Conservation (phyloP, 1,284 basidiomycete genomes). For the Coniophora puteana region DNA sequence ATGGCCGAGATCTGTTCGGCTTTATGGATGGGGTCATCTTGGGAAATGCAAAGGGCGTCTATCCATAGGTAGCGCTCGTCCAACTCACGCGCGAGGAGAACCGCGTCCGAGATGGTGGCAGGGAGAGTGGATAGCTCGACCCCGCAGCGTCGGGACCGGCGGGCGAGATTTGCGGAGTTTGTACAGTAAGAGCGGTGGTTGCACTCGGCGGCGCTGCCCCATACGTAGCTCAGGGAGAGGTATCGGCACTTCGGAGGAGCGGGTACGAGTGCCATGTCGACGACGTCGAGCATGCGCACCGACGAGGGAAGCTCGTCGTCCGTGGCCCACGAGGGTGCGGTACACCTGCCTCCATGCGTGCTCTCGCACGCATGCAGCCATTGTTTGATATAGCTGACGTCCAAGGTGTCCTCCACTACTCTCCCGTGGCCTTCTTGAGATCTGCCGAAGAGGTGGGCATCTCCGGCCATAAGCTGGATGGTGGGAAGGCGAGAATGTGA, state of each 20-base stretch:
- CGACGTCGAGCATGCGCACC: conserved; percentile 2
- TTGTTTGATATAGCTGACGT: conserved; percentile 7
- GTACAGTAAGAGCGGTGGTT: too few relatives aligned
- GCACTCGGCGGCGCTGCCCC: conserved; percentile 14
- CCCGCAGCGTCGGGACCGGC: conserved; percentile 21
- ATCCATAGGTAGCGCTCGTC: conserved; percentile 10
- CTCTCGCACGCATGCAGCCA: conserved; percentile 5
- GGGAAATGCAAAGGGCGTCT: conserved; percentile 10
- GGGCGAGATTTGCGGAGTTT: conserved; percentile 9
- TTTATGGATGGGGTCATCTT: conserved; percentile 6
- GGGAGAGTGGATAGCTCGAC: conserved; percentile 19
- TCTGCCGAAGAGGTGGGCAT: conserved; percentile 10
- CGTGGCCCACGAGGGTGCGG: background rate
- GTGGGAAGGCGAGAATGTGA: conserved; percentile 7
- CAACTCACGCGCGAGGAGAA: conserved; percentile 4
- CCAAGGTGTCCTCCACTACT: conserved; percentile 11
- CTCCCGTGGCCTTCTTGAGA: conserved; percentile 18
- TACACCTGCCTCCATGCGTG: conserved; percentile 1
- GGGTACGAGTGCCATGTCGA: background rate
- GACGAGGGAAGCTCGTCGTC: background rate
- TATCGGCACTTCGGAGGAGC: conserved; percentile 7
- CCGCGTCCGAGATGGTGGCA: conserved; percentile 8
- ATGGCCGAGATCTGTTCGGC: conserved; percentile 1
- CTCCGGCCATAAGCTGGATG: conserved; percentile 19
- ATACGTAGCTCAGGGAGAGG: conserved; percentile 21